Evolutionary conservation across 202 grass and related monocot species (phyloP).

Genomic region (Setaria italica): DNA sequence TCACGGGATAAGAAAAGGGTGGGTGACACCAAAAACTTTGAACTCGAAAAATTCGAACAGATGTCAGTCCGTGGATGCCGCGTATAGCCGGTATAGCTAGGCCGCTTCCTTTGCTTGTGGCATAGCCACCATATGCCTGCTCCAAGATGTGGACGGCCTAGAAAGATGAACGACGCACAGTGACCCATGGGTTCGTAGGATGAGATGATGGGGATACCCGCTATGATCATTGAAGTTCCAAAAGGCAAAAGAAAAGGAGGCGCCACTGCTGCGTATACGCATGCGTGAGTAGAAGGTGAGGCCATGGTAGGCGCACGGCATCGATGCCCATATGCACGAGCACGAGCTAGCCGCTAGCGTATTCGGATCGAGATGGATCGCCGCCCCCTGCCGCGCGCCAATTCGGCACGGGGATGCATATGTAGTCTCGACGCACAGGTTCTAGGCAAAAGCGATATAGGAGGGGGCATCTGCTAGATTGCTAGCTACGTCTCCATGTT

Average conservation of each 20-base stretch:
- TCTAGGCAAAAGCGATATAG: not conserved
- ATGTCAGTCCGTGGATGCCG: not conserved
- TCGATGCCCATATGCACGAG: not conserved
- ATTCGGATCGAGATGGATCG: not conserved
- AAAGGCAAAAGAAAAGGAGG: not conserved
- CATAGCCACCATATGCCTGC: not conserved
- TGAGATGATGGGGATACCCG: not conserved
- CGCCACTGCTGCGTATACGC: not conserved
- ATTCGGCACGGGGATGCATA: not conserved
- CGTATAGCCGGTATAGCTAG: not conserved
- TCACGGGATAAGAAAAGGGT: not conserved
- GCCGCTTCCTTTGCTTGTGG: not conserved
- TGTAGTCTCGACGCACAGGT: not conserved
- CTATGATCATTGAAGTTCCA: conserved; percentile 4
- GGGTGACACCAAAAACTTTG: not conserved
- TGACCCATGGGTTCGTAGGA: not conserved
- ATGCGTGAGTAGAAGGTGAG: not conserved
- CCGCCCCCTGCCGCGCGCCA: not conserved
- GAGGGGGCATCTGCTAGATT: not conserved
- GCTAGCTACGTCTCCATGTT: not conserved
- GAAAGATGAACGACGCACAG: not conserved
- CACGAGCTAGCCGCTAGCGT: not conserved
- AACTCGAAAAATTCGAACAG: not conserved
- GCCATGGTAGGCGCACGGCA: conserved; percentile 4
- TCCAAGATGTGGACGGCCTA: not conserved